Evolutionary conservation across 768 basidiomycete species (phyloP).

Genomic region (Cyclocybe aegerita): DNA sequence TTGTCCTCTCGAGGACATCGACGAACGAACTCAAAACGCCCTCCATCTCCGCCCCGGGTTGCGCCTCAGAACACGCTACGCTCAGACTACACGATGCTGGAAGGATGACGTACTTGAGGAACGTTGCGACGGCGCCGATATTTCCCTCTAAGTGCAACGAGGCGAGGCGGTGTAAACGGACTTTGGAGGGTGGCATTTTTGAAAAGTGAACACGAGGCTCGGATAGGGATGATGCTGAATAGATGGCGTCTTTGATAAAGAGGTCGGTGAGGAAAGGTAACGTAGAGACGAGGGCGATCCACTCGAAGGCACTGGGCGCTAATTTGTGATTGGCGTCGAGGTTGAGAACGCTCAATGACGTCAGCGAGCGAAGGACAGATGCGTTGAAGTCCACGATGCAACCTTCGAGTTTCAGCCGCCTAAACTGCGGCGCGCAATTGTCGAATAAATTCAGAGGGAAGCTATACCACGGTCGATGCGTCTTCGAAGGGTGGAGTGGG

Average conservation of each 20-base stretch:
- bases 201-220: neutral
- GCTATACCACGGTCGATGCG: neutral
- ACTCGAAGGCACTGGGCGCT: slow-evolving; percentile 15
- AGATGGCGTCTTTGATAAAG: slow-evolving; percentile 13
- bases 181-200: neutral
- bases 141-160: slow-evolving; percentile 13
- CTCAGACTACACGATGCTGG: slow-evolving; percentile 10
- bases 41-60: slow-evolving; percentile 14
- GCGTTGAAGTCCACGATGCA: slow-evolving; percentile 15
- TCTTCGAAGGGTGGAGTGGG: neutral
- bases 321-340: neutral
- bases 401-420: slow-evolving; percentile 11
- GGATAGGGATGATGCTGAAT: neutral
- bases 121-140: slow-evolving; percentile 5
- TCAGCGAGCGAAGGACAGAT: slow-evolving; percentile 9
- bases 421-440: slow-evolving; percentile 11
- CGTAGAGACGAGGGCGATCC: slow-evolving; percentile 11
- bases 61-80: slow-evolving; percentile 7
- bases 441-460: slow-evolving; percentile 12
- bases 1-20: neutral
- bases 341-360: slow-evolving; percentile 13
- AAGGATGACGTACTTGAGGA: slow-evolving; percentile 8
- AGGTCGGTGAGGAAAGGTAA: slow-evolving; percentile 14
- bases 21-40: neutral
- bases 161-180: slow-evolving; percentile 2